Evolutionary conservation across 2,329 filamentous ascomycete species (phyloP), one percentile per base, ranked within the genome.

Genomic region (Xylaria sp.): DNA sequence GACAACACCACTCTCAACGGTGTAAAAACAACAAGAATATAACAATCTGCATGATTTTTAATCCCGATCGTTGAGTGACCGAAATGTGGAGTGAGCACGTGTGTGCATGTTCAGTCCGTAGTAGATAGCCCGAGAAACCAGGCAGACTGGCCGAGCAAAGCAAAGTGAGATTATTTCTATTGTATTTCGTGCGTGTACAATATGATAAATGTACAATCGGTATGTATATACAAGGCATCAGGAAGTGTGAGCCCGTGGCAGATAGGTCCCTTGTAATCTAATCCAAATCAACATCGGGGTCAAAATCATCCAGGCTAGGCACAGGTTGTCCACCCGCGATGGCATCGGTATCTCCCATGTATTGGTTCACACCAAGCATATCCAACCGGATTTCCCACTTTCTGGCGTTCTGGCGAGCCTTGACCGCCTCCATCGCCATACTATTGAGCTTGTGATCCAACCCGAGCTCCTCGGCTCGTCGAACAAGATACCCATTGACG

Each of bases 401-500:
- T 15, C 80, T 75, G 34, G 80, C 74, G 41, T 75, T 73, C 7
- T 86, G 82, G 82, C 92, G 95, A 28, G 89, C 92, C 76, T 92
- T 89, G 58, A 98, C 90, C 81, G 94, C 81, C 63, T 90, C 84
- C 79, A 91, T 83, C 51, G 97, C 83, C 84, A 92, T 87, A 74
- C 90, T 90, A 77, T 97, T 96, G 70, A 91, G 84, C 12, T 89
- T 88, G 75, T 90, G 90, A 60, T 88, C 84, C n/a, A 97, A 83
- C 1, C 93, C 92, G 69, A 94, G 76, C 77, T 92, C 88, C 74
- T 88, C 86, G 0, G 92, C 96, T 50, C 91, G 87, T 60, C 84
- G 86, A 39, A 97, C 85, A 69, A 99, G 91, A 82, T 95, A 99
- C 0, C 94, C 95, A 78, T 97, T 98, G 74, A 95, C 87, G 76